Evolutionary conservation across 2,329 filamentous ascomycete genomes (phyloP).

Genomic region (Calonectria hawksworthii): DNA sequence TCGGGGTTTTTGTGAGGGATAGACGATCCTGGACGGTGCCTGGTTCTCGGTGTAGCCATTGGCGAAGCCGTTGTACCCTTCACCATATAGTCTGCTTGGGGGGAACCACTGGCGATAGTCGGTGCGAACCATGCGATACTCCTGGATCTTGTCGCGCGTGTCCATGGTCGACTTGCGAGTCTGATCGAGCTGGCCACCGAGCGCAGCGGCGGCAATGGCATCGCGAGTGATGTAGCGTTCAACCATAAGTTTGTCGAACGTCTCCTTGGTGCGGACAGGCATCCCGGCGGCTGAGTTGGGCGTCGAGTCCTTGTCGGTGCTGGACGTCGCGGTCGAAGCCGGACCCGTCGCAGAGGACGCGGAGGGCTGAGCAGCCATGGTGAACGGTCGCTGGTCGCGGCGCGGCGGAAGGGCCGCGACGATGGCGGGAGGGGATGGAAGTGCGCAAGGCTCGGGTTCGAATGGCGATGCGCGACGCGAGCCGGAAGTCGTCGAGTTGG

Average conservation of each 20-base stretch:
- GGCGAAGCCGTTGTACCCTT: slow-evolving; percentile 89
- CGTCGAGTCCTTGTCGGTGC: slow-evolving; percentile 47
- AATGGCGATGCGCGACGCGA: slow-evolving; percentile 35
- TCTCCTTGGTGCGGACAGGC: slow-evolving; percentile 68
- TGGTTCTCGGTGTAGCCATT: slow-evolving; percentile 86
- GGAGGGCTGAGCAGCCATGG: slow-evolving; percentile 62
- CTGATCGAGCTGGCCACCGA: slow-evolving; percentile 65
- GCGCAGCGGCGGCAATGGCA: slow-evolving; percentile 66
- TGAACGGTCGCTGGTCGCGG: slow-evolving; percentile 45
- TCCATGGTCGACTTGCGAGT: slow-evolving; percentile 71
- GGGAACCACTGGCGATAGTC: slow-evolving; percentile 70
- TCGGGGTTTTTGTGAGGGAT: slow-evolving; percentile 82
- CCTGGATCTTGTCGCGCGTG: slow-evolving; percentile 76
- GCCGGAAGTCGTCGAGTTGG: slow-evolving; percentile 21
- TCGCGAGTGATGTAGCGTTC: slow-evolving; percentile 69
- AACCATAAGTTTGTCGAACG: slow-evolving; percentile 66
- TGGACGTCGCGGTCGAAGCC: slow-evolving; percentile 49
- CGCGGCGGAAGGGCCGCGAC: slow-evolving; percentile 55
- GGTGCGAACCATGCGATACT: slow-evolving; percentile 74
- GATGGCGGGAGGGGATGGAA: slow-evolving; percentile 43
- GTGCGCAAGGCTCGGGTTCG: slow-evolving; percentile 22
- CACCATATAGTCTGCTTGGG: slow-evolving; percentile 72
- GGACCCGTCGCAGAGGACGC: slow-evolving; percentile 51
- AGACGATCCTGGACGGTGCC: slow-evolving; percentile 78
- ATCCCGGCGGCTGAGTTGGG: slow-evolving; percentile 45